These are phyloP conservation scores for Wickerhamomyces sp. DNA, from an alignment of 1,139 yeast genomes.

Conservation along the genomic window DNA sequence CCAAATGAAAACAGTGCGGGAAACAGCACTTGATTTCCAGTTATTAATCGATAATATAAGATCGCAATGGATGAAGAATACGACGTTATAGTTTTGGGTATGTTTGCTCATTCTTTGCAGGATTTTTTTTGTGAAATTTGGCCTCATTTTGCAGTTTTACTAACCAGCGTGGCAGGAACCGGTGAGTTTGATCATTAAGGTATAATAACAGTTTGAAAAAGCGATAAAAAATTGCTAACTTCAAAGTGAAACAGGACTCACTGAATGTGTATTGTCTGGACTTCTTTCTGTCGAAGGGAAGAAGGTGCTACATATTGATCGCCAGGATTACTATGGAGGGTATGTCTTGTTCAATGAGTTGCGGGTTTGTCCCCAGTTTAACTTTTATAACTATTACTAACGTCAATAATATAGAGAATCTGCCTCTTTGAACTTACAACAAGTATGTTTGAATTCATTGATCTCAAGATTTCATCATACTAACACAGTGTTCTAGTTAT, in stretches of 20 bases:
- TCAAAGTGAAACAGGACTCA: slow-evolving; percentile 48
- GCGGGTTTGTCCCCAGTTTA: neutral
- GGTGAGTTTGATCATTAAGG: slow-evolving; percentile 9
- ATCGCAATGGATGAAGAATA: slow-evolving; percentile 83
- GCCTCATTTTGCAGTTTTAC: neutral
- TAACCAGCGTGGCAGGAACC: slow-evolving; percentile 12
- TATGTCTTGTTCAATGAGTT: slow-evolving; percentile 14
- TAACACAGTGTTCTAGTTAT: slow-evolving; percentile 39
- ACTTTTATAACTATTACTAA: too few species aligned
- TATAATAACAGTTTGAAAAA: too few species aligned
- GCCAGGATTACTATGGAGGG: slow-evolving; percentile 93
- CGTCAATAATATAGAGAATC: slow-evolving; percentile 32
- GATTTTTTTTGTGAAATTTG: too few species aligned
- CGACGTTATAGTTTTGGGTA: slow-evolving; percentile 82
- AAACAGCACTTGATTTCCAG: too few species aligned
- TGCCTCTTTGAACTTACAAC: slow-evolving; percentile 41
- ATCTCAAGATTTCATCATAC: neutral
- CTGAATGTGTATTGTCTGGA: slow-evolving; percentile 95
- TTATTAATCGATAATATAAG: neutral
- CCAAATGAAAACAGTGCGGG: too few species aligned
- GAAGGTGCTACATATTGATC: slow-evolving; percentile 93
- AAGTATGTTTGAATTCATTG: slow-evolving; percentile 2
- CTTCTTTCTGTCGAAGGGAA: slow-evolving; percentile 92
- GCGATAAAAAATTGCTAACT: too few species aligned
- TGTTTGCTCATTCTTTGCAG: slow-evolving; percentile 14